Base-by-base conservation (phyloP, 1,139 yeast genomes). In the Yamadazyma blattariae region DNA sequence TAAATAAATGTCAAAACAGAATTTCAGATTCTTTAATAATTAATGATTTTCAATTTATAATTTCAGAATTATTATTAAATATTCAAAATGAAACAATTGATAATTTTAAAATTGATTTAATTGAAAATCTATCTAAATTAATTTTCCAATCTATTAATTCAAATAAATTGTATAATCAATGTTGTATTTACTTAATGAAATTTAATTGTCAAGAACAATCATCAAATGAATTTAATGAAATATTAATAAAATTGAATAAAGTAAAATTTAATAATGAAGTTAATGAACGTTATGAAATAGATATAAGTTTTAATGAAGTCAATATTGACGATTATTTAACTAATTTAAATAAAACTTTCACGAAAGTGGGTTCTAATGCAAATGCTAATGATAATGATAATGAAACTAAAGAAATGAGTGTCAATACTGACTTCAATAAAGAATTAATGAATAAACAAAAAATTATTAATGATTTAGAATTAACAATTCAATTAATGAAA, bases 401-500 rank as follows among this genome's bases (percentile, higher is more conserved):
- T 5, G 7, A 17, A 4, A 17, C 13, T 7, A 9, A 5, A 16
- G 30, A 17, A 27, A 14, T 17, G 9, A 7, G 7, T 4, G 5
- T 5, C 5, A 7, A 19, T 5, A 14, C 7, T 6, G 27, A 27
- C 7, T 31, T 27, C 11, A 21, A 32, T 13, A 9, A 36, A 12
- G 31, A 36, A 19, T 18, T 36, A 10, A 4, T 16, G 1, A 16
- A 33, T 16, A 62, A 65, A 27, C 73, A 71, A 30, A 54, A 54
- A 30, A 42, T 51, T 13, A 55, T 74, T 15, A 54, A 54, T n/a
- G 68, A 57, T 22, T 49, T 64, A 12, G 62, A 64, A 25, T 59
- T 73, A 40, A 74, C 71, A 39, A 55, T 74, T 8, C 61, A 62
- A 8, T 51, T 70, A 11, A 49, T 72, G 29, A 71, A 68, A 41